Conservation (phyloP, 352 stramenopile genomes). For the Globisporangium barbulae region DNA sequence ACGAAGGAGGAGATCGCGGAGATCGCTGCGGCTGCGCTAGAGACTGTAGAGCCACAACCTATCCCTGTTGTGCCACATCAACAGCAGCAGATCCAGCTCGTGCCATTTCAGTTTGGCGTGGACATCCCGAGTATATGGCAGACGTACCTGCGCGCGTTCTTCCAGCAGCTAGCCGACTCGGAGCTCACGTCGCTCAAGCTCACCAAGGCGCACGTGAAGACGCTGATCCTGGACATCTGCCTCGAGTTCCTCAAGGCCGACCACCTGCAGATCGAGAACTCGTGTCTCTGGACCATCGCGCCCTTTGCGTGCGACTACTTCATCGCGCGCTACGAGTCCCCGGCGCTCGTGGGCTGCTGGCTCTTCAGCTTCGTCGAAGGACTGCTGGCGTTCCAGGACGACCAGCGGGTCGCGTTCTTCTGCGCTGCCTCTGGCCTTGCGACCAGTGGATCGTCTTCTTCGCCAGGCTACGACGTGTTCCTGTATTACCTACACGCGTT, state of each 20-base stretch:
- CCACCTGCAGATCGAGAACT: conserved; percentile 52
- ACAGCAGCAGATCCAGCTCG: conserved; percentile 4
- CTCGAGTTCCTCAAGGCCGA: conserved; percentile 76
- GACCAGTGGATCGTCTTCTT: background rate
- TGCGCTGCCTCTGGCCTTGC: conserved; percentile 34
- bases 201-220: conserved; percentile 30
- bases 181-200: conserved; percentile 19
- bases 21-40: conserved; percentile 3
- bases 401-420: conserved; percentile 67
- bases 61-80: background rate
- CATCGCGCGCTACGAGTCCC: conserved; percentile 45
- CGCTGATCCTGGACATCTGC: conserved; percentile 64
- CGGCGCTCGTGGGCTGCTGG: conserved; percentile 45
- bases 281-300: conserved; percentile 43
- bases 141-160: conserved; percentile 31
- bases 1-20: conserved; percentile 22
- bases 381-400: conserved; percentile 36
- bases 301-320: conserved; percentile 79
- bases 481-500: conserved; percentile 70
- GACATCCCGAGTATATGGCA: conserved; percentile 35
- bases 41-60: background rate
- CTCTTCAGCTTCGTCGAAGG: conserved; percentile 49
- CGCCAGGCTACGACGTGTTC: conserved; percentile 53
- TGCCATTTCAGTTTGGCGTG: conserved; percentile 1
- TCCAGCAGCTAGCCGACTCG: conserved; percentile 5